A percentile compares a stretch with the other conserved stretches of the same genome.
Conservation (phyloP, 2,329 filamentous ascomycete genomes). For the Neofusicoccum parvum region DNA sequence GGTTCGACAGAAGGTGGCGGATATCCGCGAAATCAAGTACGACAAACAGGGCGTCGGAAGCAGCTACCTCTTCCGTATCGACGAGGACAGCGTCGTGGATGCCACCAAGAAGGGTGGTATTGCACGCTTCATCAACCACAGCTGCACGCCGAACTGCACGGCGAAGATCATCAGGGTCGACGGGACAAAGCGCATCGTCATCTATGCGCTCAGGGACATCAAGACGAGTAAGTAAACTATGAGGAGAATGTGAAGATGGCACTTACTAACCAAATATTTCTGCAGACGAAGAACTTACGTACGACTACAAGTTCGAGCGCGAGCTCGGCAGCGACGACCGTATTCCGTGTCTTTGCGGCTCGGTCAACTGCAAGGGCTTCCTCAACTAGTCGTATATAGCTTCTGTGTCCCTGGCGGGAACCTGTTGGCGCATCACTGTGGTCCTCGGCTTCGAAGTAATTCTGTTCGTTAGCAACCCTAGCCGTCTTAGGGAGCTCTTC, state of each 20-base stretch:
- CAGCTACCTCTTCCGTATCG: constrained; percentile 96
- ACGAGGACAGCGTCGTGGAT: constrained; percentile 96
- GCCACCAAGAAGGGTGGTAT: constrained; percentile 98
- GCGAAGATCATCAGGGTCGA: constrained; percentile 99
- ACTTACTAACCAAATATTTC: constrained; percentile 24
- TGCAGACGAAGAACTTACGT: constrained; percentile 95
- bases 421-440: neutral
- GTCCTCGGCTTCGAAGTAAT: neutral
- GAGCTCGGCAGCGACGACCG: constrained; percentile 93
- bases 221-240: constrained; percentile 71
- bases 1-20: constrained; percentile 95
- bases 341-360: constrained; percentile 96
- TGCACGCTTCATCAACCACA: constrained; percentile 97
- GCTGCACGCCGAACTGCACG: constrained; percentile 96
- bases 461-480: neutral
- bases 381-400: constrained; percentile 70
- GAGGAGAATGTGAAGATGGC: neutral
- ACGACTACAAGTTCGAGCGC: constrained; percentile 99
- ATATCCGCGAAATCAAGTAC: constrained; percentile 89
- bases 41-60: constrained; percentile 96
- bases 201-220: constrained; percentile 96
- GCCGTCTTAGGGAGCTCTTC: neutral
- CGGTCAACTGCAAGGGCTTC: constrained; percentile 95
- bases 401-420: neutral
- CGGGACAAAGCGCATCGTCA: constrained; percentile 96